Evolutionary conservation across 1,139 yeast species (phyloP), one percentile per base, ranked within the genome.

Genomic region (Wickerhamomyces sp.): DNA sequence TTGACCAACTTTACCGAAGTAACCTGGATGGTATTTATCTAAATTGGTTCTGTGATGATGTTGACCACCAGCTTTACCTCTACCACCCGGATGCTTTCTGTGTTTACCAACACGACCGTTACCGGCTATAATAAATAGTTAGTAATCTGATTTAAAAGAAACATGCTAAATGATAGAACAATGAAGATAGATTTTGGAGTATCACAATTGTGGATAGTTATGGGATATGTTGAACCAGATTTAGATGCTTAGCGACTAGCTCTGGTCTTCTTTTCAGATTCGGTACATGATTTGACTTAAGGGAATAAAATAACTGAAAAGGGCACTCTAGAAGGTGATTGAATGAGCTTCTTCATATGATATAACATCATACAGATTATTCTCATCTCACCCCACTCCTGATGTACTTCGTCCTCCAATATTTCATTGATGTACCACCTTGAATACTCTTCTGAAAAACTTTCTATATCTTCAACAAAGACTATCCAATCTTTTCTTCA

Each of bases 1-100:
- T 98, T 93, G 93, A 91, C 99, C 99, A 74, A 94, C 98, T 83
- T 94, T 94, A 87, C 99, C 99, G 79, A 94, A 94, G 94, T 94
- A 94, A 90, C 99, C 99, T 70, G 99, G 99, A 77, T 94, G 99
- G 96, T 87, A 94, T 79, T 91, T 93, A 76, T 94, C 99, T 81
- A 93, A 79, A 84, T 90, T 90, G 75, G 93, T 90, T 88, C 98
- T 90, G 96, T 94, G 99, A 80, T 93, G 99, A 77, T 89, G 97
- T 79, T 83, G 95, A 88, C 99, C 99, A 91, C 99, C 99, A 75
- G 99, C 99, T 94, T 81, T 93, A 93, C 99, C 99, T 81, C 99
- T 93, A 82, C 99, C 99, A 93, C 99, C 99, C 67, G 99, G 98
- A 71, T 86, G 93, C 95, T 94, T 94, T 90, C 99, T 90, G 95